These are phyloP conservation scores for Aristolochia contorta DNA, from an alignment of 164 flowering plant genomes.

Conservation along the genomic window DNA sequence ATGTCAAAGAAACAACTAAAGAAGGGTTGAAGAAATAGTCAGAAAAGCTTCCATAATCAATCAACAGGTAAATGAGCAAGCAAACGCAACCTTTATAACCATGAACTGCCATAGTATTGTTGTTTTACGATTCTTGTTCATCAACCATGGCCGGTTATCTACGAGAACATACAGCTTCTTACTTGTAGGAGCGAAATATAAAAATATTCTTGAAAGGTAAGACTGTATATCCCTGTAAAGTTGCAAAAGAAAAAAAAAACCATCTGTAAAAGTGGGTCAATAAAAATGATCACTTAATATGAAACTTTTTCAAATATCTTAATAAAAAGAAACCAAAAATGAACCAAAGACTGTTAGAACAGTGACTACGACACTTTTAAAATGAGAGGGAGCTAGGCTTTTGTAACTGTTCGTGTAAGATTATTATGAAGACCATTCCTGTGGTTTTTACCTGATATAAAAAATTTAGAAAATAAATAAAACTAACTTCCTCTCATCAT, in stretches of 20 bases:
- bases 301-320: neutral
- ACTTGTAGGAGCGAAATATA: slow-evolving; percentile 19
- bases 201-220: slow-evolving; percentile 18
- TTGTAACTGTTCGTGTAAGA: too few species aligned
- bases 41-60: too few species aligned
- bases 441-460: too few species aligned
- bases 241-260: neutral
- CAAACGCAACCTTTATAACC: slow-evolving; percentile 19
- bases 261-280: neutral
- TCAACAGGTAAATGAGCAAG: neutral
- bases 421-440: too few species aligned
- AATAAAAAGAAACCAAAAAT: neutral
- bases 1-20: neutral
- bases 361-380: neutral
- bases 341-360: neutral
- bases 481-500: neutral
- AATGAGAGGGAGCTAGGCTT: neutral
- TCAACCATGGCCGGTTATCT: slow-evolving; percentile 26
- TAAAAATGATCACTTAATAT: neutral
- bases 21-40: neutral
- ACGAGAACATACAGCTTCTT: slow-evolving; percentile 18
- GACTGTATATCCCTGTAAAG: slow-evolving; percentile 26
- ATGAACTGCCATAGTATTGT: slow-evolving; percentile 22
- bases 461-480: neutral
- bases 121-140: slow-evolving; percentile 16